Percentiles rank a stretch among this genome's conserved stretches.
Evolutionary conservation across 108 stramenopile species (phyloP).

Genomic region (Schizochytrium sp.): DNA sequence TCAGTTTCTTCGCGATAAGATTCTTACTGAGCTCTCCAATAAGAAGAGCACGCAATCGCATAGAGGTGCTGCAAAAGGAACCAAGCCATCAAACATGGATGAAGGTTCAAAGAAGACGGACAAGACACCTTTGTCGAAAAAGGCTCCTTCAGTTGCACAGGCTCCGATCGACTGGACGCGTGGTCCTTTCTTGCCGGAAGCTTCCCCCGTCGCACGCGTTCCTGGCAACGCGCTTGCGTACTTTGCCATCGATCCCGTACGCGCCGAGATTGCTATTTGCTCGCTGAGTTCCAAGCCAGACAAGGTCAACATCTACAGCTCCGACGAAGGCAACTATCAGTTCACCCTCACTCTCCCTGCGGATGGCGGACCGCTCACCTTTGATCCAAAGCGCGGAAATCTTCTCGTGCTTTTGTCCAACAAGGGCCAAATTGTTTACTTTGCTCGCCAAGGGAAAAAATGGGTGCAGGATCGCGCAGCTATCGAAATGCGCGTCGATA

Average conservation of each 20-base stretch:
- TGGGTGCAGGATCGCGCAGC: not conserved
- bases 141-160: not conserved
- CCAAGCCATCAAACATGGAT: not conserved
- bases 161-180: not conserved
- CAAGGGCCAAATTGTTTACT: not conserved
- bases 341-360: not conserved
- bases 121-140: not conserved
- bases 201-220: not conserved
- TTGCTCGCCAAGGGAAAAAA: not conserved
- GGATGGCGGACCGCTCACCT: not conserved
- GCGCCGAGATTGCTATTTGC: not conserved
- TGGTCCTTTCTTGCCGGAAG: not conserved
- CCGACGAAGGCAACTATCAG: not conserved
- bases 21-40: not conserved
- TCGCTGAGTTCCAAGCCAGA: not conserved
- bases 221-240: not conserved
- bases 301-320: not conserved
- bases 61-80: not conserved
- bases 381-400: not conserved
- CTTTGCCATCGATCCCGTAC: not conserved
- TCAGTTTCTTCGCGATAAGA: not conserved
- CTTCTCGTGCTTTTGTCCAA: not conserved
- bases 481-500: not conserved
- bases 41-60: not conserved
- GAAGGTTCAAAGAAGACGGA: not conserved